These are phyloP conservation scores for Erodium maritimum DNA, from an alignment of 345 rosid species.

Conservation along the genomic window DNA sequence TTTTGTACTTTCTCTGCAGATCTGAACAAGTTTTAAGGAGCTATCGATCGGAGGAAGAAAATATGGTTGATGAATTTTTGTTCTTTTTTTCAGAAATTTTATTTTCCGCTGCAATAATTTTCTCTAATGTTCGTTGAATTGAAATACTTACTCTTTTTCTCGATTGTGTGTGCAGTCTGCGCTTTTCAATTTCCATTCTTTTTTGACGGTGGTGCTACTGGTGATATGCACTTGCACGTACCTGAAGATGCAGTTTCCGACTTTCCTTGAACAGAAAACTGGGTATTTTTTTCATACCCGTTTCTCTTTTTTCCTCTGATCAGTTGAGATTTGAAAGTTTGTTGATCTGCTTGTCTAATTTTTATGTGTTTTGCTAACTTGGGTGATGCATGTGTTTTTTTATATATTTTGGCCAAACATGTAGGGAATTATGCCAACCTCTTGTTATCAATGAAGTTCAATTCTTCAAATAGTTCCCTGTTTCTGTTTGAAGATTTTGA, in stretches of 20 bases:
- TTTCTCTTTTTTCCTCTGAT: background rate
- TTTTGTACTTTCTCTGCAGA: background rate
- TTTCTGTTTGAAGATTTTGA: background rate
- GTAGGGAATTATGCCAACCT: too few species aligned
- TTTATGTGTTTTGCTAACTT: background rate
- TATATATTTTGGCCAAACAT: background rate
- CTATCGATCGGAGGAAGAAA: background rate
- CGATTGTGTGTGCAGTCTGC: conserved; percentile 17
- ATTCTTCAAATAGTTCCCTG: background rate
- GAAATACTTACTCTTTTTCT: background rate
- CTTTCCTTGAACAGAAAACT: conserved; percentile 24
- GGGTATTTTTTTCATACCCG: conserved; percentile 12
- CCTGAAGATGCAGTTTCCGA: conserved; percentile 30
- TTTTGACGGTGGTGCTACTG: conserved; percentile 24
- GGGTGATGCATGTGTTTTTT: background rate
- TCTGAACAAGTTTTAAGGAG: background rate
- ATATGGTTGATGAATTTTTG: background rate
- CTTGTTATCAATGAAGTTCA: too few species aligned
- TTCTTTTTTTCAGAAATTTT: background rate
- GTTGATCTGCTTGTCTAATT: too few species aligned
- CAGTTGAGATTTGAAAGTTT: background rate
- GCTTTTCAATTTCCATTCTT: conserved; percentile 29
- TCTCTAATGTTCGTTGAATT: background rate
- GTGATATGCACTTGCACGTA: conserved; percentile 27
- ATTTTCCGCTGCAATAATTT: too few species aligned